Percentiles rank a stretch among this genome's conserved stretches.
Evolutionary conservation across 1,284 basidiomycete species (phyloP).

Genomic region (Cutaneotrichosporon daszewskae): DNA sequence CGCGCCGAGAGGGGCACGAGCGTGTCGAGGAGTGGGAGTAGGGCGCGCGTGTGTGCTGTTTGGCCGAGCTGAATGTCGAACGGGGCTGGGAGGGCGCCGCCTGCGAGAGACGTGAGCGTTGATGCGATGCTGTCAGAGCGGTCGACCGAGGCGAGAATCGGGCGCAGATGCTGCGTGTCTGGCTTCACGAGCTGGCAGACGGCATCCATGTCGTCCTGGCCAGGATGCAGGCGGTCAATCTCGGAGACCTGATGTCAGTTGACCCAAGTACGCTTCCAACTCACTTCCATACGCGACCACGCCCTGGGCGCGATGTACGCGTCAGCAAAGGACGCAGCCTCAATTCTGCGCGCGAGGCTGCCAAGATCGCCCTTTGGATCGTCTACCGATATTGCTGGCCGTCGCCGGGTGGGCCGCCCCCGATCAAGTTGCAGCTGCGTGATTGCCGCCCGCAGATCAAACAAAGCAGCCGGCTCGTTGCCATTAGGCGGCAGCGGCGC

Average conservation of each 20-base stretch:
- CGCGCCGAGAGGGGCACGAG: conserved; percentile 44
- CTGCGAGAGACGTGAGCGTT: conserved; percentile 1
- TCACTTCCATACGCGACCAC: conserved; percentile 51
- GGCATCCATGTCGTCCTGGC: conserved; percentile 60
- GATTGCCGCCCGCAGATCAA: conserved; percentile 60
- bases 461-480: conserved; percentile 41
- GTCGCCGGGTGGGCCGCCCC: too few relatives aligned
- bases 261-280: conserved; percentile 12
- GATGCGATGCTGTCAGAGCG: conserved; percentile 19
- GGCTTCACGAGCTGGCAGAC: conserved; percentile 52
- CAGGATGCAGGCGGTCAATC: conserved; percentile 42
- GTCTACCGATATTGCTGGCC: too few relatives aligned
- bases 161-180: conserved; percentile 18
- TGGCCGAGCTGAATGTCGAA: conserved; percentile 11
- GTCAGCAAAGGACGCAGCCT: conserved; percentile 51
- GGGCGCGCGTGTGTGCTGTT: conserved; percentile 28
- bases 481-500: conserved; percentile 46
- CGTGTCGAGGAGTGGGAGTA: conserved; percentile 50
- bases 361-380: too few relatives aligned
- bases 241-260: conserved; percentile 39
- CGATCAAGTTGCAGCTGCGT: conserved; percentile 55
- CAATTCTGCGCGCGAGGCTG: conserved; percentile 14
- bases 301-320: conserved; percentile 50
- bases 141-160: conserved; percentile 19
- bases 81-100: conserved; percentile 6